A percentile compares a stretch with the other conserved stretches of the same genome.
Evolutionary conservation across 768 basidiomycete species (phyloP).

Genomic region (Agaricus blazei): DNA sequence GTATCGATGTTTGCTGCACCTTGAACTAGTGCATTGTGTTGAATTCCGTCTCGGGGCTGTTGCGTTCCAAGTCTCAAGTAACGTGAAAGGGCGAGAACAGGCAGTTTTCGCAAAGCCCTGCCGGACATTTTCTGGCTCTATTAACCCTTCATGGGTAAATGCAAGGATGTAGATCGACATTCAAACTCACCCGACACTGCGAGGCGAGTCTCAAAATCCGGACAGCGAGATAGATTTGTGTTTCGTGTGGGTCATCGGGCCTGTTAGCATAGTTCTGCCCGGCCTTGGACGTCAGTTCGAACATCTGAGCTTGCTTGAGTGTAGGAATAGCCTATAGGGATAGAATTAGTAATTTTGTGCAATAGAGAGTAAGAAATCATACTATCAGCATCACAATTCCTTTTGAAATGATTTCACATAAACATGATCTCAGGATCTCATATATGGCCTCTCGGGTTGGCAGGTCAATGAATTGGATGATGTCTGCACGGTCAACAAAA

Average conservation of each 20-base stretch:
- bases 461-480: slow-evolving; percentile 90
- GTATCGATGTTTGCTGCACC: slow-evolving; percentile 44
- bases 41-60: not conserved
- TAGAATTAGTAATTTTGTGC: slow-evolving; percentile 2
- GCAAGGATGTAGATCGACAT: not conserved
- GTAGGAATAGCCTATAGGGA: slow-evolving; percentile 51
- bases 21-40: not conserved
- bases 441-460: slow-evolving; percentile 91
- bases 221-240: slow-evolving; percentile 48
- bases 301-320: slow-evolving; percentile 55
- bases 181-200: slow-evolving; percentile 68
- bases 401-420: slow-evolving; percentile 72
- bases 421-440: slow-evolving; percentile 80
- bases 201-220: slow-evolving; percentile 65
- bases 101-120: slow-evolving; percentile 86
- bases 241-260: slow-evolving; percentile 34
- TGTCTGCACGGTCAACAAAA: slow-evolving; percentile 95
- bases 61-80: slow-evolving; percentile 57
- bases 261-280: slow-evolving; percentile 8
- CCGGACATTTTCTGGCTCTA: slow-evolving; percentile 86
- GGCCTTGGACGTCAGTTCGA: slow-evolving; percentile 38
- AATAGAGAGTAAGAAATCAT: slow-evolving; percentile 18
- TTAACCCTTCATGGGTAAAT: not conserved
- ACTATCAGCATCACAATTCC: slow-evolving; percentile 66
- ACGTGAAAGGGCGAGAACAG: slow-evolving; percentile 85